A percentile compares a stretch with the other conserved stretches of the same genome.
Evolutionary conservation across 2,329 filamentous ascomycete genomes (phyloP).

Genomic region (Diplodia corticola): DNA sequence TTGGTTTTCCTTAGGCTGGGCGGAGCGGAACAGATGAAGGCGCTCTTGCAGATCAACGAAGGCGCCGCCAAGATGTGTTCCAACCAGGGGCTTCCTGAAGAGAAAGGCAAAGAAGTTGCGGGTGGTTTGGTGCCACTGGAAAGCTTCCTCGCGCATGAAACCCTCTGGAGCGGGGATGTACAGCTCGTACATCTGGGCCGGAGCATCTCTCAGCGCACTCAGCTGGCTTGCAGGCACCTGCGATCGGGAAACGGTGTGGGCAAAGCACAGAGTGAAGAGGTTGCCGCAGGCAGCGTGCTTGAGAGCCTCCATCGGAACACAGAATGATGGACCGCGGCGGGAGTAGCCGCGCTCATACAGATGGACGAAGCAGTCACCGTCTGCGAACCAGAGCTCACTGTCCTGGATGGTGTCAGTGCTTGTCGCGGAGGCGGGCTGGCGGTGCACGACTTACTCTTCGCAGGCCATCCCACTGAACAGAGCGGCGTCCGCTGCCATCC

Average conservation of each 20-base stretch:
- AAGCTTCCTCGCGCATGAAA: conserved; percentile 55
- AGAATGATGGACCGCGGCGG: conserved; percentile 66
- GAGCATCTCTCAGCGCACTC: conserved; percentile 7
- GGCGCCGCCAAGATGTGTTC: conserved; percentile 63
- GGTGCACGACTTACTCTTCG: conserved; percentile 41
- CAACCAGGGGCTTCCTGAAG: conserved; percentile 65
- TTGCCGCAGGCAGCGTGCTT: conserved; percentile 60
- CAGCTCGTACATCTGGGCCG: conserved; percentile 51
- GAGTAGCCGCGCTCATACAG: conserved; percentile 67
- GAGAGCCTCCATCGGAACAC: conserved; percentile 60
- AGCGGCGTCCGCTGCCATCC: conserved; percentile 38
- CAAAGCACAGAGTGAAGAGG: conserved; percentile 54
- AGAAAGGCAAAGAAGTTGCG: conserved; percentile 77
- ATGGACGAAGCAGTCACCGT: conserved; percentile 70
- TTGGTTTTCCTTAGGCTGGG: conserved; percentile 55
- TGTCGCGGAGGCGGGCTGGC: background rate
- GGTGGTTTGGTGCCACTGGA: conserved; percentile 66
- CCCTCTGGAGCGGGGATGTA: conserved; percentile 67
- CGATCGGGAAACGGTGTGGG: conserved; percentile 32
- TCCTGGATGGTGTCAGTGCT: conserved; percentile 53
- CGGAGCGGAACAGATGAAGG: conserved; percentile 62
- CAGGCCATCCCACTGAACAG: conserved; percentile 47
- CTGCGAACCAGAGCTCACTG: conserved; percentile 66
- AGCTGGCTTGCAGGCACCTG: conserved; percentile 4
- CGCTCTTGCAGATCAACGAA: conserved; percentile 65